These are phyloP conservation scores for Neoboletus brunneissimus DNA, from an alignment of 768 basidiomycete genomes.

Conservation along the genomic window DNA sequence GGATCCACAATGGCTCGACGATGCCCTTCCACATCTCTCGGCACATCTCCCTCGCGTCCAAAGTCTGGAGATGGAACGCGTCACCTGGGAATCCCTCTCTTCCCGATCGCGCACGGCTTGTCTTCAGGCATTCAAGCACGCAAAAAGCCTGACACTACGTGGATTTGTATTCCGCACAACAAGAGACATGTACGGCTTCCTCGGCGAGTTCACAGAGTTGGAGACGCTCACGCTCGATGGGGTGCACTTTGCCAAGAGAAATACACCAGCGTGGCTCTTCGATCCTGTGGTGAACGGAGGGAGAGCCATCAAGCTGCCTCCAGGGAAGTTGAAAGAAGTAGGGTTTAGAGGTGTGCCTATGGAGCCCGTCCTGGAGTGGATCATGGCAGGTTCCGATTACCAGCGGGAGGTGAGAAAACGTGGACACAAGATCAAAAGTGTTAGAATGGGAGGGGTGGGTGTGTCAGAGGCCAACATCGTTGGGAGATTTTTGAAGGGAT, in stretches of 20 bases:
- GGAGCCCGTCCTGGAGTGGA: slow-evolving; percentile 31
- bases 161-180: slow-evolving; percentile 26
- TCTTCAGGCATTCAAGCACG: slow-evolving; percentile 23
- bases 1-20: slow-evolving; percentile 35
- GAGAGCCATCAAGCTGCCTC: slow-evolving; percentile 11
- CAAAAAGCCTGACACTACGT: slow-evolving; percentile 20
- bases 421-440: slow-evolving; percentile 16
- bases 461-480: slow-evolving; percentile 25
- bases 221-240: slow-evolving; percentile 30
- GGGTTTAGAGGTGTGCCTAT: slow-evolving; percentile 24
- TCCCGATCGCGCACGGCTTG: slow-evolving; percentile 25
- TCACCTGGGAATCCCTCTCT: slow-evolving; percentile 35
- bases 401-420: slow-evolving; percentile 5
- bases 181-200: slow-evolving; percentile 27
- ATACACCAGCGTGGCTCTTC: slow-evolving; percentile 12
- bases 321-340: slow-evolving; percentile 23
- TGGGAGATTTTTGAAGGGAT: slow-evolving; percentile 25
- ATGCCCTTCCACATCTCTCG: slow-evolving; percentile 25
- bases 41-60: slow-evolving; percentile 20
- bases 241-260: slow-evolving; percentile 25
- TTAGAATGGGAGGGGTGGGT: slow-evolving; percentile 30
- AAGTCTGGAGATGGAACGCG: slow-evolving; percentile 27
- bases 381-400: slow-evolving; percentile 19
- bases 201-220: slow-evolving; percentile 26
- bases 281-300: slow-evolving; percentile 6